Evolutionary conservation across 148 eudicot genomes (phyloP).

Genomic region (Oxyria digyna): DNA sequence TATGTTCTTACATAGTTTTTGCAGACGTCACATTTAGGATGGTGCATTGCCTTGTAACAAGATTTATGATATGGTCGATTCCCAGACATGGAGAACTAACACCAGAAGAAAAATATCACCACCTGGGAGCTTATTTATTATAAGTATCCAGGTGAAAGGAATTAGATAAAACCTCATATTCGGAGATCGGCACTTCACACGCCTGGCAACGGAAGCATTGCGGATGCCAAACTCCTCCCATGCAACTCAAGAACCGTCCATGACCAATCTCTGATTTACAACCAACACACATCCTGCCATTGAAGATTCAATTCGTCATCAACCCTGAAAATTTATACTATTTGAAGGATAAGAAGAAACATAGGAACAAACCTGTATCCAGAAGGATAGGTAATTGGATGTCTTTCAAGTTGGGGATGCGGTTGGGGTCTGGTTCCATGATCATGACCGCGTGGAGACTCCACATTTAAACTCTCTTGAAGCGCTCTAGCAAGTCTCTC

Average conservation of each 20-base stretch:
- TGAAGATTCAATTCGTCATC: not conserved
- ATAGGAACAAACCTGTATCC: conserved; percentile 46
- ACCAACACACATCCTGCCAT: conserved; percentile 57
- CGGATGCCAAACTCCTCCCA: conserved; percentile 96
- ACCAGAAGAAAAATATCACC: not conserved
- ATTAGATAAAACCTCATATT: conserved; percentile 54
- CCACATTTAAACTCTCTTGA: conserved; percentile 70
- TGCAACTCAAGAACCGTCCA: conserved; percentile 74
- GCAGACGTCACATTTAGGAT: conserved; percentile 94
- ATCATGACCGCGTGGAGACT: conserved; percentile 53
- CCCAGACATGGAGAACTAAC: conserved; percentile 82
- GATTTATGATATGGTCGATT: conserved; percentile 75
- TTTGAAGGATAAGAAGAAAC: not conserved
- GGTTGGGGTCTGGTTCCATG: conserved; percentile 44
- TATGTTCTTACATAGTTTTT: conserved; percentile 58
- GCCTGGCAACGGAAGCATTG: conserved; percentile 81
- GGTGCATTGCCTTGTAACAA: conserved; percentile 72
- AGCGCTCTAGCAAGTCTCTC: conserved; percentile 83
- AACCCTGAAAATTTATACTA: not conserved
- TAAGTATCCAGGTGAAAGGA: not conserved
- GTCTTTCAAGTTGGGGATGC: not conserved
- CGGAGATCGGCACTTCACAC: conserved; percentile 67
- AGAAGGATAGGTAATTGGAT: conserved; percentile 33
- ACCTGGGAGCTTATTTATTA: not conserved
- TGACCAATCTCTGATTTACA: conserved; percentile 77